These are phyloP conservation scores for Phoma sp. DNA, from an alignment of 2,329 filamentous ascomycete species.

Conservation along the genomic window DNA sequence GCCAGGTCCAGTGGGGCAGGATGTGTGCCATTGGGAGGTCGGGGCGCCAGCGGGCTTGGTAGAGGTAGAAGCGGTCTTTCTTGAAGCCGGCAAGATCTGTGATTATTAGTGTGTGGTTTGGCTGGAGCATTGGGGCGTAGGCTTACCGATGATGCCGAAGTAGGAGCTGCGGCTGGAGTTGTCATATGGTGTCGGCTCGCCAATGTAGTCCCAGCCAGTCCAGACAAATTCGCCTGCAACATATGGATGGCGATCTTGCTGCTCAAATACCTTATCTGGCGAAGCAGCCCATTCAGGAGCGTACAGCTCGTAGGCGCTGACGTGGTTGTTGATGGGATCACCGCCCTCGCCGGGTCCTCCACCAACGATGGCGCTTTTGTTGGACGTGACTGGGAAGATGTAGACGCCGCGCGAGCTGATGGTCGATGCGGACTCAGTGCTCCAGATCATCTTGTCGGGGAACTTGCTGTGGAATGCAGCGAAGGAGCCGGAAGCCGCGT, in stretches of 20 bases:
- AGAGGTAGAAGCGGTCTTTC: conserved; percentile 63
- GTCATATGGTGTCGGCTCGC: conserved; percentile 59
- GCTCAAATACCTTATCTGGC: conserved; percentile 60
- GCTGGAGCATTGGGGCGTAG: neutral
- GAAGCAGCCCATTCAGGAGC: conserved; percentile 55
- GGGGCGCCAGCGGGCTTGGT: conserved; percentile 61
- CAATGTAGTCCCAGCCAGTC: conserved; percentile 59
- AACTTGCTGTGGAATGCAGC: conserved; percentile 53
- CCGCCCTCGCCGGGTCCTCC: conserved; percentile 39
- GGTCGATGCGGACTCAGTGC: conserved; percentile 46
- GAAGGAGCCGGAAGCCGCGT: conserved; percentile 50
- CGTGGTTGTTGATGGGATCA: conserved; percentile 46
- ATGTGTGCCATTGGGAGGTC: conserved; percentile 58
- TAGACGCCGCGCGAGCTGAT: conserved; percentile 60
- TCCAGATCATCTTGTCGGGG: conserved; percentile 54
- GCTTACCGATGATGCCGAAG: conserved; percentile 57
- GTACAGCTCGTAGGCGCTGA: conserved; percentile 62
- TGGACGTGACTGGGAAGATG: conserved; percentile 57
- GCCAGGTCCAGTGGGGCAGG: conserved; percentile 64
- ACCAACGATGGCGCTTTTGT: conserved; percentile 48
- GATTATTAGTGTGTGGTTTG: neutral
- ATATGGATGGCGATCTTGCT: conserved; percentile 56
- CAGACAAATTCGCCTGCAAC: conserved; percentile 63
- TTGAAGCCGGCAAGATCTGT: conserved; percentile 61
- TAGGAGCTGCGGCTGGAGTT: conserved; percentile 56